Evolutionary conservation across 148 eudicot genomes (phyloP), one percentile per base, ranked within the genome.

Genomic region (Cornus suecica): DNA sequence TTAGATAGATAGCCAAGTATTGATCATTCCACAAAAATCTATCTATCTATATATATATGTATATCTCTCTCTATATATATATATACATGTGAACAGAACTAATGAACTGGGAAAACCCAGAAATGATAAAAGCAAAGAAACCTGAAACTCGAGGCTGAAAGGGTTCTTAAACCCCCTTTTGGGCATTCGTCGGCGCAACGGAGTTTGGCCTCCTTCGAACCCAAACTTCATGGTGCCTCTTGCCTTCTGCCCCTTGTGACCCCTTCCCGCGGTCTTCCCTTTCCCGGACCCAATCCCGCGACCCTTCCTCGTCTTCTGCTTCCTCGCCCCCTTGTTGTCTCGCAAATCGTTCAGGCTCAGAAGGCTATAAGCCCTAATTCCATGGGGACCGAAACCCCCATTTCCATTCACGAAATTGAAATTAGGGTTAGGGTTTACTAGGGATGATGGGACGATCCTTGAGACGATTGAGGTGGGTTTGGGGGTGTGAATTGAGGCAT

Each of bases 221-320:
- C 97, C 97, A 60, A 91, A 89, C 75, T 89, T 91, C 64, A 48
- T 56, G 29, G 93, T 89, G 1, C 97, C 97, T 61, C 97, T 88
- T 51, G 97, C 97, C 71, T 91, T 89, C 89, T 91, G 97, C 65
- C 97, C 97, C 81, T 91, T 91, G 71, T 91, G 97, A 32, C 97
- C 97, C 30, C 97, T 82, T 0, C 97, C 97, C 2, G 97, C 97
- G 2, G 97, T 91, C 83, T 91, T 91, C 0, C 97, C 97, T 32
- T 89, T 83, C 34, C 97, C 97, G 51, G 97, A 91, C 83, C 97
- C 97, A 25, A 91, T 91, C 52, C 97, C 97, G 15, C 97, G 86
- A 22, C 97, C 97, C 82, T 91, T 91, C 41, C 97, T 79, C 30
- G 90, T 91, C 89, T 91, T 91, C 82, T 88, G 90, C 72, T 91